Evolutionary conservation across 2,329 filamentous ascomycete species (phyloP), one percentile per base, ranked within the genome.

Genomic region (Colletotrichum lentis): DNA sequence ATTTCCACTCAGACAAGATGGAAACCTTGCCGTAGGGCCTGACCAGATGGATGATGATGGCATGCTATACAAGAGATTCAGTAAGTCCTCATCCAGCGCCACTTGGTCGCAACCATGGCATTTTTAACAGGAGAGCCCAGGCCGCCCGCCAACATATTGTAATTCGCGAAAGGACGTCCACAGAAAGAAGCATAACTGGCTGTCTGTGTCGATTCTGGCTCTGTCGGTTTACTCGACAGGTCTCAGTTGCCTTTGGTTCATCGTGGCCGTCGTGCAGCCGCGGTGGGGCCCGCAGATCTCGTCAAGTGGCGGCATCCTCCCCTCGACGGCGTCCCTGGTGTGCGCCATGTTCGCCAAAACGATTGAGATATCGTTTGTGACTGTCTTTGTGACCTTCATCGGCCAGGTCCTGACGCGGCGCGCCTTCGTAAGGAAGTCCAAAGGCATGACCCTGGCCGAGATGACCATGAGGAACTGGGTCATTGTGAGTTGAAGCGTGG

Each of bases 401-500:
- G 92, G 92, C 0, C 92, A 96, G 75, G 85, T 91, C 0, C 78
- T 95, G 18, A 93, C 87, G n/a, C 84, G 90, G 22, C 81, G 90
- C 62, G 90, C 91, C 0, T 85, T 92, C 63, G 83, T 84, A 27
- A 85, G 83, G 62, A 80, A 83, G 10, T 85, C 87, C 0, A 79
- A 81, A 3, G 92, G 92, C 2, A 85, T 94, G 66, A 92, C 88
- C 0, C 83, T 95, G 18, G 89, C 92, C 0, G 91, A 95, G 74
- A 87, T 94, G 81, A 90, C 86, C 18, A 93, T 95, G 90, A 85
- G 91, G 54, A 85, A 85, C 50, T 95, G 91, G 92, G 85, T 90
- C 22, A 86, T 89, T 54, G 78, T 79, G 43, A 70, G 77, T 59
- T 18, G 3, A 12, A 18, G 20, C 24, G 14, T 39, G 7, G 20